A percentile compares a stretch with the other conserved stretches of the same genome.
Conservation (phyloP, 2,329 filamentous ascomycete species). For the Talaromyces sp. region DNA sequence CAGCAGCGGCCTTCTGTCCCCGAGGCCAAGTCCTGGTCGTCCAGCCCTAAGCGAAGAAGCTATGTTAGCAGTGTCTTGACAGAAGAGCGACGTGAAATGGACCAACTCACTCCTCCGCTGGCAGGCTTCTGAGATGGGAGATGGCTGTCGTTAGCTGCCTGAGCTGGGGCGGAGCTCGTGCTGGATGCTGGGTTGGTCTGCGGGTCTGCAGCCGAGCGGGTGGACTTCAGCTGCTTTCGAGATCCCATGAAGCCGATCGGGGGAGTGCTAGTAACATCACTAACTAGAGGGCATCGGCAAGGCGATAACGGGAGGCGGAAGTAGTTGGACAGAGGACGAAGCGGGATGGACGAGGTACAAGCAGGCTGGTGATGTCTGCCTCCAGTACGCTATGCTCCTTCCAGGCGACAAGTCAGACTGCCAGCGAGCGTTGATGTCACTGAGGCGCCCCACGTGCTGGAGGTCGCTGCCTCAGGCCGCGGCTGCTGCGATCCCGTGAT, state of each 20-base stretch:
- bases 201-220: constrained; percentile 27
- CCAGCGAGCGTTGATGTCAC: constrained; percentile 8
- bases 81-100: not conserved
- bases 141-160: constrained; percentile 17
- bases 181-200: constrained; percentile 20
- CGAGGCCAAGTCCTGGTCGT: constrained; percentile 44
- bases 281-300: not conserved
- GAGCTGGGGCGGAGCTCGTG: constrained; percentile 16
- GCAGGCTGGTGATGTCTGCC: not conserved
- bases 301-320: not conserved
- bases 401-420: not conserved
- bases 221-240: constrained; percentile 41
- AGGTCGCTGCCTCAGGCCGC: not conserved
- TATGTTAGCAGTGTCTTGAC: not conserved
- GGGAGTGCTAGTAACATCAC: constrained; percentile 29
- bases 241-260: constrained; percentile 38
- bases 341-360: not conserved
- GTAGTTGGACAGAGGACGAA: not conserved
- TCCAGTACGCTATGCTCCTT: not conserved
- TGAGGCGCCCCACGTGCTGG: constrained; percentile 6
- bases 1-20: constrained; percentile 40
- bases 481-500: not conserved
- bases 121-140: constrained; percentile 22
- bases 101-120: constrained; percentile 24
- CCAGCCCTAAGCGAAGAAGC: constrained; percentile 29